Evolutionary conservation across 768 basidiomycete species (phyloP), one percentile per base, ranked within the genome.

Genomic region (Mycena polygramma): DNA sequence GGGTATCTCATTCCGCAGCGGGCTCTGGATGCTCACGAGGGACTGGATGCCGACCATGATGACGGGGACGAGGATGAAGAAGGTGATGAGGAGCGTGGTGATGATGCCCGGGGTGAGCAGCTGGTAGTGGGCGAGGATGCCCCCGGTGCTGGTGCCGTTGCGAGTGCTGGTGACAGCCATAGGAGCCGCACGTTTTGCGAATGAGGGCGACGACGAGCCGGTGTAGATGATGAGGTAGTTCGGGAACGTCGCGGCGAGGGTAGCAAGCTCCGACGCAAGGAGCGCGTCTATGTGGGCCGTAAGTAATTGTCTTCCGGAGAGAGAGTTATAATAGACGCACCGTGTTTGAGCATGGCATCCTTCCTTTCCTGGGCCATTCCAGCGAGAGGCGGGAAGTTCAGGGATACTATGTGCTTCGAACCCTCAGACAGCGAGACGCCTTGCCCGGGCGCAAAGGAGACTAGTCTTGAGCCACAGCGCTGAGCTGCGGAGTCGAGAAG

Each of bases 41-140:
- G 93, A 89, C 24, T 80, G 84, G 61, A 94, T 85, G 36, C 91
- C 91, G 46, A 92, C 64, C 77, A 90, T 81, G 14, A 93, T 77
- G 55, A 92, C 79, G 1, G 95, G 93, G 26, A 95, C 75, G 15
- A 93, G 82, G 58, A 94, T 75, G 78, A 94, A 92, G 75, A 94
- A 83, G 0, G 82, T 81, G 53, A 94, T 79, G 57, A 94, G 85
- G 20, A 95, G 85, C 9, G 84, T 78, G 6, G 85, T 86, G 79
- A 95, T 93, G 57, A 95, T 84, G 0, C 86, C 91, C 1, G 94
- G 92, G 0, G 93, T 93, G 57, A 95, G 87, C 54, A 94, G 85
- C 76, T 94, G 93, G 79, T 94, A 94, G 41, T 84, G 88, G 70
- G 90, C 86, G 35, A 95, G 85, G 64, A 94, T 89, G 13, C 92